phyloP scores from a whole-genome alignment of 331 rosid species.

The Arachis monticola region DNA sequence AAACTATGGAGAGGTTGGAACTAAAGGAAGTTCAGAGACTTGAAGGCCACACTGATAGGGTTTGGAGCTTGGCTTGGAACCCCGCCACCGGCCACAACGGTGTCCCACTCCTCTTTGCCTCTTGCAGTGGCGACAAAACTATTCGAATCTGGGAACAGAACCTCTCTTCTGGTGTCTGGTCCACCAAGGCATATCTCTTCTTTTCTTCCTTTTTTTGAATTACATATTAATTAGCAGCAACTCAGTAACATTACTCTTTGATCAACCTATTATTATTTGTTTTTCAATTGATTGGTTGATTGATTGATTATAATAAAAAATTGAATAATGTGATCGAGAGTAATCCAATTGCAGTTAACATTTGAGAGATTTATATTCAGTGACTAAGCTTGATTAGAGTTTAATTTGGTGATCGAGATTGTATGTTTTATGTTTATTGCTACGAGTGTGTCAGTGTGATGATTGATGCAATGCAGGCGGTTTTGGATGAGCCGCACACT shows the following conservation, averaged over 20 bases:
- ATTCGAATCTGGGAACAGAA: constrained; percentile 88
- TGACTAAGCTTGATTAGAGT: constrained; percentile 60
- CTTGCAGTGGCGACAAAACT: constrained; percentile 95
- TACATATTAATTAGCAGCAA: constrained; percentile 7
- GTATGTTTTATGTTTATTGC: background rate
- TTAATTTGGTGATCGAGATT: background rate
- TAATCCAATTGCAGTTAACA: too few species aligned
- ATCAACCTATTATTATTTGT: background rate
- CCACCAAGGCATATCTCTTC: constrained; percentile 32
- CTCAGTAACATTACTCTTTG: constrained; percentile 39
- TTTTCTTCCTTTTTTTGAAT: background rate
- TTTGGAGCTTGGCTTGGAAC: constrained; percentile 22
- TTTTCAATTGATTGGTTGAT: background rate
- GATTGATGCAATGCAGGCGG: constrained; percentile 58
- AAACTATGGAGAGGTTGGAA: constrained; percentile 44
- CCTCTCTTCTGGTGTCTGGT: constrained; percentile 39
- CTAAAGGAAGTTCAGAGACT: constrained; percentile 74
- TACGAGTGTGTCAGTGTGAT: background rate
- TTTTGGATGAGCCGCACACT: constrained; percentile 83
- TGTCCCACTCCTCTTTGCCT: constrained; percentile 67
- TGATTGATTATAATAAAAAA: too few species aligned
- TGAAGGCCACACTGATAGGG: constrained; percentile 85
- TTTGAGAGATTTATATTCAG: constrained; percentile 23
- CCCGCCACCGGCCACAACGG: constrained; percentile 74
- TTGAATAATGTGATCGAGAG: too few species aligned